Evolutionary conservation across 768 basidiomycete species (phyloP).

Genomic region (Suillus clintonianus): DNA sequence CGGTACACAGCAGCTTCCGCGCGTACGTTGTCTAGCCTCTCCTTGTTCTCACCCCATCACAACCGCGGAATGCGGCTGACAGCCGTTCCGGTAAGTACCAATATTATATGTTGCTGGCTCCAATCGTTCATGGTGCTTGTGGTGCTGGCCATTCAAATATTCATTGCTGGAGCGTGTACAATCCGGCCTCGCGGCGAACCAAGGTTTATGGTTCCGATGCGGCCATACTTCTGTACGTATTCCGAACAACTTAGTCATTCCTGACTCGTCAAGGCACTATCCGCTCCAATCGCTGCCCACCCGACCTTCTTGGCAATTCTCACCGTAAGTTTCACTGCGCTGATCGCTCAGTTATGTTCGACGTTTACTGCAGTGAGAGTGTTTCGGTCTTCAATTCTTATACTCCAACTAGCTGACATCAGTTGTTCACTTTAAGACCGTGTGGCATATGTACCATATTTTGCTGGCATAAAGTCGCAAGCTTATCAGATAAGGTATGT

Average conservation of each 20-base stretch:
- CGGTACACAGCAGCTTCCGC: not conserved
- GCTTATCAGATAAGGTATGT: too few relatives aligned
- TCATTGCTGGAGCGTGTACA: not conserved
- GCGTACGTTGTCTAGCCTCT: not conserved
- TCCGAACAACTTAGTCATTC: not conserved
- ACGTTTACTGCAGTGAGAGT: not conserved
- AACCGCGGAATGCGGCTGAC: not conserved
- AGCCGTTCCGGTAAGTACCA: not conserved
- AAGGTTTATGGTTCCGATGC: not conserved
- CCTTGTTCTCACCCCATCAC: not conserved
- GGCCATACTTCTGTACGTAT: not conserved
- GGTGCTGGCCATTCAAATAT: not conserved
- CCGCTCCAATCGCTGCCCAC: not conserved
- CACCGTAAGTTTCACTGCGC: not conserved
- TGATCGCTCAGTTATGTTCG: too few relatives aligned
- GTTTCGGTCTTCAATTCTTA: not conserved
- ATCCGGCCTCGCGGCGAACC: not conserved
- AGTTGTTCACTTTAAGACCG: too few relatives aligned
- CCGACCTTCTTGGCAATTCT: not conserved
- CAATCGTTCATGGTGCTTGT: not conserved
- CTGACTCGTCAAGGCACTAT: not conserved
- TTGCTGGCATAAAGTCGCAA: too few relatives aligned
- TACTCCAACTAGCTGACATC: not conserved
- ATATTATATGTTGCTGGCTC: not conserved
- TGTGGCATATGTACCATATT: too few relatives aligned